Conservation (phyloP, 2,329 filamentous ascomycete genomes). For the Penicillium sp. region DNA sequence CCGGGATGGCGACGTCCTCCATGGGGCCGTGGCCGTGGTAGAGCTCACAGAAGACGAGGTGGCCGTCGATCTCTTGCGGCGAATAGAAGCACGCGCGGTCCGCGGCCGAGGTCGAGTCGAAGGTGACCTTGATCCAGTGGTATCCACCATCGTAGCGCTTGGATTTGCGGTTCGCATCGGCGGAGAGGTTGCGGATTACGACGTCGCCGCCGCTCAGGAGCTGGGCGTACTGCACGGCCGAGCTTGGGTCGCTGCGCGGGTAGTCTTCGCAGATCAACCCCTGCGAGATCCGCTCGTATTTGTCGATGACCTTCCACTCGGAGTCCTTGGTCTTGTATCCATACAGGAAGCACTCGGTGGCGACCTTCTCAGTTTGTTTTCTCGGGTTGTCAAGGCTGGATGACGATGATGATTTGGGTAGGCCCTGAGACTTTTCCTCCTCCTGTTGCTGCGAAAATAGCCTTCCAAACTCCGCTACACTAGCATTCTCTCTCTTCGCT, state of each 20-base stretch:
- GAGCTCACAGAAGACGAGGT: slow-evolving; percentile 67
- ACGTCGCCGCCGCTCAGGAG: slow-evolving; percentile 71
- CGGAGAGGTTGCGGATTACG: slow-evolving; percentile 65
- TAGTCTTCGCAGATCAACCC: slow-evolving; percentile 92
- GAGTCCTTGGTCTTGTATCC: slow-evolving; percentile 69
- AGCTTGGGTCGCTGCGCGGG: slow-evolving; percentile 73
- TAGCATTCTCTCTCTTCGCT: slow-evolving; percentile 56
- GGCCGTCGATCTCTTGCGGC: slow-evolving; percentile 68
- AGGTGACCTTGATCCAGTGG: slow-evolving; percentile 89
- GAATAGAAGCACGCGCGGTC: slow-evolving; percentile 67
- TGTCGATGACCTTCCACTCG: slow-evolving; percentile 80
- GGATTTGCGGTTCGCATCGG: slow-evolving; percentile 72
- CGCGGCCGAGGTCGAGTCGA: slow-evolving; percentile 69
- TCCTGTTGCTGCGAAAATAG: slow-evolving; percentile 47
- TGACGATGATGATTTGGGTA: slow-evolving; percentile 41
- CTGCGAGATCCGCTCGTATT: slow-evolving; percentile 77
- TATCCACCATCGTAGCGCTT: slow-evolving; percentile 78
- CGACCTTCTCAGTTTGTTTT: slow-evolving; percentile 50
- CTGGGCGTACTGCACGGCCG: slow-evolving; percentile 67
- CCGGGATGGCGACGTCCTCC: slow-evolving; percentile 62
- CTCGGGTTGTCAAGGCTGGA: slow-evolving; percentile 41
- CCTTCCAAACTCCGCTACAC: slow-evolving; percentile 48
- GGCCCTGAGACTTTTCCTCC: slow-evolving; percentile 39
- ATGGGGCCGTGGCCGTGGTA: slow-evolving; percentile 64
- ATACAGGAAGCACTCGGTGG: slow-evolving; percentile 79